These are phyloP conservation scores for Didymella glomerata DNA, from an alignment of 2,329 filamentous ascomycete genomes.

Conservation along the genomic window DNA sequence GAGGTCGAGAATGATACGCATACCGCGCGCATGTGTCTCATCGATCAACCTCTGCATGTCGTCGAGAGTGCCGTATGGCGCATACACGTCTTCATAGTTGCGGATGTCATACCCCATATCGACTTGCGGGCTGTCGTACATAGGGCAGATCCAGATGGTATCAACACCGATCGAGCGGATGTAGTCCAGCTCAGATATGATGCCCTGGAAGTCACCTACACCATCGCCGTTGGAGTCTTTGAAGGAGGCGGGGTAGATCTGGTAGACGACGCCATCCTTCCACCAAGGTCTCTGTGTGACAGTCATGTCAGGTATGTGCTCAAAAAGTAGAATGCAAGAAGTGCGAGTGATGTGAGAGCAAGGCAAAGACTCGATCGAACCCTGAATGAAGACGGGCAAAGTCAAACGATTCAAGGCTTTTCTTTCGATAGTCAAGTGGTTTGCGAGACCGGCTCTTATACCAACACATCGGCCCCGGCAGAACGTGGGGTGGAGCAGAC, in stretches of 20 bases:
- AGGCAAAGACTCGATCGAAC: slow-evolving; percentile 3
- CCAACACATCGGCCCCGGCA: not conserved
- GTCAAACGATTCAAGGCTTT: slow-evolving; percentile 18
- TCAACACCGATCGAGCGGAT: slow-evolving; percentile 58
- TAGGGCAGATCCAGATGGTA: slow-evolving; percentile 51
- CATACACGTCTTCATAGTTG: slow-evolving; percentile 52
- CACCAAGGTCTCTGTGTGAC: slow-evolving; percentile 59
- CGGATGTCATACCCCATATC: slow-evolving; percentile 54
- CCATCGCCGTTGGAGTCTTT: slow-evolving; percentile 66
- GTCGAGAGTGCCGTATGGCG: slow-evolving; percentile 51
- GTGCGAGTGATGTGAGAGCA: slow-evolving; percentile 4
- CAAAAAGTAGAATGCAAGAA: slow-evolving; percentile 5
- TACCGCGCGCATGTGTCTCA: slow-evolving; percentile 47
- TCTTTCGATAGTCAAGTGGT: slow-evolving; percentile 16
- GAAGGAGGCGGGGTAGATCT: slow-evolving; percentile 70
- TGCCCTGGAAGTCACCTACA: slow-evolving; percentile 65
- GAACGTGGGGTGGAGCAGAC: slow-evolving; percentile 1
- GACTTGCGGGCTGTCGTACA: slow-evolving; percentile 58
- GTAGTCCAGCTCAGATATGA: slow-evolving; percentile 66
- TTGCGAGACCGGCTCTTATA: slow-evolving; percentile 21
- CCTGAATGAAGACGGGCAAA: slow-evolving; percentile 18
- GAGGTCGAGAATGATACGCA: slow-evolving; percentile 52
- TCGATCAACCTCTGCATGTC: slow-evolving; percentile 52
- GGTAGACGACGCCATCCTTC: slow-evolving; percentile 68
- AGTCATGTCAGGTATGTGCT: slow-evolving; percentile 36